Percentiles rank a stretch among this genome's conserved stretches.
These are phyloP conservation scores for Cladophialophora carrionii DNA, from an alignment of 2,329 filamentous ascomycete species.

Conservation along the genomic window DNA sequence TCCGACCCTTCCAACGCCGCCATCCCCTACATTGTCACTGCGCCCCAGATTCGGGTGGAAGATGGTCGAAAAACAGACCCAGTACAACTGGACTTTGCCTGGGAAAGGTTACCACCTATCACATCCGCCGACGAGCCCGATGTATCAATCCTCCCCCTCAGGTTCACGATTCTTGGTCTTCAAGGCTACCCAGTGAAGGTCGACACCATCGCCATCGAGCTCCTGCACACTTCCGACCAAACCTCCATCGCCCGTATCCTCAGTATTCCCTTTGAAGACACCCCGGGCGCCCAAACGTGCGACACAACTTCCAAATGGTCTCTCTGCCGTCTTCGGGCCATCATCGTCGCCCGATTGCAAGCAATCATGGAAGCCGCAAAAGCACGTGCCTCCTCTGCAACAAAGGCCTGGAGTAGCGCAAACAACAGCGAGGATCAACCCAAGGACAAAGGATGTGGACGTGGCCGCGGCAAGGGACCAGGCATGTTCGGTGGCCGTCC, in stretches of 20 bases:
- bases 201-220: slow-evolving; percentile 48
- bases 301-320: slow-evolving; percentile 47
- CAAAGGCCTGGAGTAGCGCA: slow-evolving; percentile 26
- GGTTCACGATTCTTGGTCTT: slow-evolving; percentile 53
- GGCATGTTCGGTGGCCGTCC: slow-evolving; percentile 7
- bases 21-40: slow-evolving; percentile 27
- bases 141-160: slow-evolving; percentile 45
- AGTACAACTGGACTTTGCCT: slow-evolving; percentile 49
- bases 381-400: slow-evolving; percentile 30
- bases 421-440: slow-evolving; percentile 2
- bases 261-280: slow-evolving; percentile 44
- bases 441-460: slow-evolving; percentile 28
- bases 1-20: slow-evolving; percentile 17
- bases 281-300: slow-evolving; percentile 39
- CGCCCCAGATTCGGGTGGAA: slow-evolving; percentile 34
- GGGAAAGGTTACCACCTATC: slow-evolving; percentile 44
- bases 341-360: slow-evolving; percentile 48
- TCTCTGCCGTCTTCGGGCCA: slow-evolving; percentile 48
- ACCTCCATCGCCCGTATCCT: slow-evolving; percentile 46
- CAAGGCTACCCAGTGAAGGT: slow-evolving; percentile 49
- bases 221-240: slow-evolving; percentile 45
- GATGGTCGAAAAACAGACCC: slow-evolving; percentile 46
- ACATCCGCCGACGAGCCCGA: slow-evolving; percentile 41
- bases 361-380: slow-evolving; percentile 42
- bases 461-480: slow-evolving; percentile 10